Evolutionary conservation across 1,284 basidiomycete species (phyloP).

Genomic region (Pisolithus thermaeus): DNA sequence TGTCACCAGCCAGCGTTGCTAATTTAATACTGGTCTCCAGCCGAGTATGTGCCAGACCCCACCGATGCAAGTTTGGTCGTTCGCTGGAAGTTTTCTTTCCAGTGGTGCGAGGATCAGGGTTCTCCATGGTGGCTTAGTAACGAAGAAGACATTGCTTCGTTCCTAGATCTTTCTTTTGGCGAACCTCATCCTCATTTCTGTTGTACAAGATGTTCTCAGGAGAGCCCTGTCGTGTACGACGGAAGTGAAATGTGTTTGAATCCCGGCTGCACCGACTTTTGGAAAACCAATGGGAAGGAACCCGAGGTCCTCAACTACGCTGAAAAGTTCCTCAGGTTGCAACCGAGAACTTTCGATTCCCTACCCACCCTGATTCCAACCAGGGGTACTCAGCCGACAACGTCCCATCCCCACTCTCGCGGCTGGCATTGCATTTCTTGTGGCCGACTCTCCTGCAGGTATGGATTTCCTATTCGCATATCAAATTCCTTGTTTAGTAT

Average conservation of each 20-base stretch:
- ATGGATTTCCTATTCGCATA: conserved; percentile 12
- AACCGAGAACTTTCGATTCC: conserved; percentile 18
- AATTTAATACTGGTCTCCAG: conserved; percentile 32
- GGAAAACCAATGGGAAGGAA: conserved; percentile 30
- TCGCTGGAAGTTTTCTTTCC: conserved; percentile 74
- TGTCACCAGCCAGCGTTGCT: neutral
- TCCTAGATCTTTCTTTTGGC: neutral
- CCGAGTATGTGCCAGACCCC: conserved; percentile 52
- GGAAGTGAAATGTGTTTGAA: conserved; percentile 59
- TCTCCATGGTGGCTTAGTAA: conserved; percentile 23
- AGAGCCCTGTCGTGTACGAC: conserved; percentile 48
- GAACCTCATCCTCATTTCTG: conserved; percentile 12
- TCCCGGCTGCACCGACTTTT: conserved; percentile 51
- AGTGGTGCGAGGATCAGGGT: conserved; percentile 70
- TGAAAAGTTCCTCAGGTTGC: conserved; percentile 39
- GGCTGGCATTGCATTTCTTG: conserved; percentile 66
- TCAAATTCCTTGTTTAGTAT: conserved; percentile 6
- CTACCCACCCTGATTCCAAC: conserved; percentile 31
- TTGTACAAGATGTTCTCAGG: conserved; percentile 33
- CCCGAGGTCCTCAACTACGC: conserved; percentile 41
- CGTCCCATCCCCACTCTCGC: conserved; percentile 44
- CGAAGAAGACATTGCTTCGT: neutral
- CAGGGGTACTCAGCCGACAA: conserved; percentile 29
- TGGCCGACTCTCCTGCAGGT: conserved; percentile 70
- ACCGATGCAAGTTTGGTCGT: conserved; percentile 47